These are phyloP conservation scores for Phytophthora citrophthora DNA, from an alignment of 352 stramenopile species.

Conservation along the genomic window DNA sequence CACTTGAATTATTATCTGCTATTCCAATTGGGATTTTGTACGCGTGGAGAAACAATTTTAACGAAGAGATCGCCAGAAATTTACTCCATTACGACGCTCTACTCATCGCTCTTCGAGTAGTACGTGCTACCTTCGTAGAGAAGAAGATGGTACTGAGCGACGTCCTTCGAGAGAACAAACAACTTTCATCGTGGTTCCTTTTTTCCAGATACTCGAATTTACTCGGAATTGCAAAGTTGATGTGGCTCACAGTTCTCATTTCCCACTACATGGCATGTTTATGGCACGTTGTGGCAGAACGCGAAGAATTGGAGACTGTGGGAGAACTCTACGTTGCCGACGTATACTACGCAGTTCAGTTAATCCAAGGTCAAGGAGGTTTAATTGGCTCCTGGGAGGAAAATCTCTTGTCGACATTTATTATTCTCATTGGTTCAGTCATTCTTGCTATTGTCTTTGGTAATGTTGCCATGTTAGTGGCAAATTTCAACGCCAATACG, in stretches of 20 bases:
- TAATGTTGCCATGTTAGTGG: conserved; percentile 58
- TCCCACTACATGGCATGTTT: conserved; percentile 55
- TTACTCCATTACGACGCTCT: background rate
- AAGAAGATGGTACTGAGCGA: too few species aligned
- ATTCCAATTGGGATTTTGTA: conserved; percentile 1
- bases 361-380: conserved; percentile 61
- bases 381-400: conserved; percentile 13
- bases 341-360: conserved; percentile 38
- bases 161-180: conserved; percentile 10
- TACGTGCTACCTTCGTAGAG: too few species aligned
- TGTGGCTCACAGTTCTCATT: conserved; percentile 43
- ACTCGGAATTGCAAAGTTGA: conserved; percentile 38
- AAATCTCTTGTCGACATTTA: conserved; percentile 39
- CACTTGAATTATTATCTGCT: conserved; percentile 21
- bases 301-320: background rate
- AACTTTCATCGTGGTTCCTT: conserved; percentile 3
- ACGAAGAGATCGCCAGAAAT: background rate
- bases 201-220: conserved; percentile 44
- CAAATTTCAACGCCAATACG: conserved; percentile 53
- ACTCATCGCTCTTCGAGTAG: conserved; percentile 26
- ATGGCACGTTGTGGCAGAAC: conserved; percentile 39
- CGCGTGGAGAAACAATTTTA: too few species aligned
- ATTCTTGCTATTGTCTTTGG: conserved; percentile 64
- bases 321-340: conserved; percentile 41
- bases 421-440: conserved; percentile 50